These are phyloP conservation scores for Closterium sp. DNA, from an alignment of 139 green algal genomes.

Conservation along the genomic window DNA sequence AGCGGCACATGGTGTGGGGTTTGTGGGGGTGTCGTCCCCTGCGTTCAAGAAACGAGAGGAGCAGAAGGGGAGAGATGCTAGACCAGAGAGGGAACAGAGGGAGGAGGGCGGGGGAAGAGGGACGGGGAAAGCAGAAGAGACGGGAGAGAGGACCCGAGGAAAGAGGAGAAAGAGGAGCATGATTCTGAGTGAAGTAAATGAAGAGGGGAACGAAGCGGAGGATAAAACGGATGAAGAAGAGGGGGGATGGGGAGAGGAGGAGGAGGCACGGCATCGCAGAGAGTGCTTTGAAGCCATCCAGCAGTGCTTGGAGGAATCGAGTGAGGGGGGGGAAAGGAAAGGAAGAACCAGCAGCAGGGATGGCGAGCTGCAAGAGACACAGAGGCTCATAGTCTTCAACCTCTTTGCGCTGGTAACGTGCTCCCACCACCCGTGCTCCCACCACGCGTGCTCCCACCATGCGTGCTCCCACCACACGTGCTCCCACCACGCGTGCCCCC, in stretches of 20 bases:
- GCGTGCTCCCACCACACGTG: too few species aligned
- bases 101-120: background rate
- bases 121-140: background rate
- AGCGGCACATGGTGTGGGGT: background rate
- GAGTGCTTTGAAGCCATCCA: slow-evolving; percentile 33
- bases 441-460: too few species aligned
- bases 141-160: background rate
- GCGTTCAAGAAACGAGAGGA: background rate
- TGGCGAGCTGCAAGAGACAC: background rate
- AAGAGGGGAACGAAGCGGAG: background rate
- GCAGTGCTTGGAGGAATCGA: background rate
- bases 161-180: background rate
- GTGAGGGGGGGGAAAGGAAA: too few species aligned
- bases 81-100: background rate
- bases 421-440: too few species aligned
- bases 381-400: slow-evolving; percentile 36
- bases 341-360: background rate
- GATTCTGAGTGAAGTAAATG: background rate
- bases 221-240: too few species aligned
- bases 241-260: slow-evolving; percentile 21
- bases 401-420: slow-evolving; percentile 41
- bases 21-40: background rate
- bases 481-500: too few species aligned
- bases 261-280: slow-evolving; percentile 16
- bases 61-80: background rate